Evolutionary conservation across 768 basidiomycete genomes (phyloP).

Genomic region (Kwoniella europaea): DNA sequence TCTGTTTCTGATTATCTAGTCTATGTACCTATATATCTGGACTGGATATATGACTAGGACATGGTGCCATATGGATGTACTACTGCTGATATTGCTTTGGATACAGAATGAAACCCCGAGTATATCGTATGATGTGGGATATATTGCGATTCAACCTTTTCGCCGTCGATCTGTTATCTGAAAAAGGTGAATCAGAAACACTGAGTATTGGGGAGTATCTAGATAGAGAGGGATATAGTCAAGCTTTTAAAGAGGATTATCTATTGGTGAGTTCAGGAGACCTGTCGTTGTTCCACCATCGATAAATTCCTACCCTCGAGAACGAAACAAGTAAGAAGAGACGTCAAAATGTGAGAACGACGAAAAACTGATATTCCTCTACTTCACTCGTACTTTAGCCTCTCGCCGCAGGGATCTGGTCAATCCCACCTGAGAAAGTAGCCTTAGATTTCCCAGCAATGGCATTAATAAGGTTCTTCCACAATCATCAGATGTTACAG

Average conservation of each 20-base stretch:
- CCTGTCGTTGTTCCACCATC: too few relatives aligned
- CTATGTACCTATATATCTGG: too few relatives aligned
- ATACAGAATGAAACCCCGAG: constrained; percentile 11
- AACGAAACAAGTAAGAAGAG: too few relatives aligned
- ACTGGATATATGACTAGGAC: too few relatives aligned
- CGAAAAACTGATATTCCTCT: too few relatives aligned
- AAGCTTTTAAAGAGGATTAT: constrained; percentile 25
- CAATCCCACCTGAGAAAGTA: constrained; percentile 19
- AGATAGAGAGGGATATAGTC: constrained; percentile 16
- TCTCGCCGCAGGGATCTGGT: constrained; percentile 21
- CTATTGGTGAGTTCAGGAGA: background rate
- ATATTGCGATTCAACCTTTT: constrained; percentile 21
- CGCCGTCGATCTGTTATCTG: constrained; percentile 14
- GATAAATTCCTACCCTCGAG: too few relatives aligned
- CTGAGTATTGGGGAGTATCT: constrained; percentile 25
- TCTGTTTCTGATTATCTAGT: too few relatives aligned
- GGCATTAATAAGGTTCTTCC: constrained; percentile 21
- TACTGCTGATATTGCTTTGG: background rate
- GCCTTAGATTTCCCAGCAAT: constrained; percentile 18
- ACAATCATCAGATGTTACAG: constrained; percentile 22
- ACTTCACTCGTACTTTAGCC: background rate
- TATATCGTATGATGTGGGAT: constrained; percentile 26
- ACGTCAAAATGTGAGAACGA: too few relatives aligned
- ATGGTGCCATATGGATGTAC: too few relatives aligned
- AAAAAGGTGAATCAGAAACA: constrained; percentile 5